Evolutionary conservation across 306 rosid genomes (phyloP).

Genomic region (Dryas drummondii): DNA sequence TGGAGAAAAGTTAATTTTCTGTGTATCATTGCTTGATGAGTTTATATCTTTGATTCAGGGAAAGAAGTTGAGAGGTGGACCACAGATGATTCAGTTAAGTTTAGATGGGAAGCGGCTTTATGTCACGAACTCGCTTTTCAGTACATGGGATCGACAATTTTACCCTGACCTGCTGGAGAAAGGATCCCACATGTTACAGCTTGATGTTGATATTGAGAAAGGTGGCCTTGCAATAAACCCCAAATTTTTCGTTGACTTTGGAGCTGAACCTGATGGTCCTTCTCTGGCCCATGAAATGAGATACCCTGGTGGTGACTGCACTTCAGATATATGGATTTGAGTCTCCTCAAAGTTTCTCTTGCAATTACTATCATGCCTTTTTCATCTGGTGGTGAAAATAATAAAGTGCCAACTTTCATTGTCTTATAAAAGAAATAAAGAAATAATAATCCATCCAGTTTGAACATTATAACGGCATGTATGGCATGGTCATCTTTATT

Average conservation of each 20-base stretch:
- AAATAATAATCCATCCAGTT: neutral
- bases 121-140: slow-evolving; percentile 82
- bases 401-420: neutral
- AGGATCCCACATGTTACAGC: slow-evolving; percentile 87
- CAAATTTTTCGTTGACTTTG: slow-evolving; percentile 84
- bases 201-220: slow-evolving; percentile 69
- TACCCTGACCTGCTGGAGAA: slow-evolving; percentile 67
- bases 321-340: slow-evolving; percentile 89
- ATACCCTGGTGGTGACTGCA: slow-evolving; percentile 98
- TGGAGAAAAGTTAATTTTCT: neutral
- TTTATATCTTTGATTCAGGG: slow-evolving; percentile 48
- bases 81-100: slow-evolving; percentile 92
- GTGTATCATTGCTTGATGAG: neutral
- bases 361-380: neutral
- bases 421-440: slow-evolving; percentile 1
- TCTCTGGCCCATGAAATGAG: slow-evolving; percentile 96
- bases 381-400: neutral
- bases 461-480: neutral
- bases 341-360: neutral
- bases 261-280: slow-evolving; percentile 88
- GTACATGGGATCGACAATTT: slow-evolving; percentile 87
- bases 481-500: neutral
- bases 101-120: slow-evolving; percentile 88
- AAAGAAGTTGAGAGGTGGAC: slow-evolving; percentile 74
- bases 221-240: slow-evolving; percentile 79